These are phyloP conservation scores for Hypsizygus marmoreus DNA, from an alignment of 768 basidiomycete species.

Conservation along the genomic window DNA sequence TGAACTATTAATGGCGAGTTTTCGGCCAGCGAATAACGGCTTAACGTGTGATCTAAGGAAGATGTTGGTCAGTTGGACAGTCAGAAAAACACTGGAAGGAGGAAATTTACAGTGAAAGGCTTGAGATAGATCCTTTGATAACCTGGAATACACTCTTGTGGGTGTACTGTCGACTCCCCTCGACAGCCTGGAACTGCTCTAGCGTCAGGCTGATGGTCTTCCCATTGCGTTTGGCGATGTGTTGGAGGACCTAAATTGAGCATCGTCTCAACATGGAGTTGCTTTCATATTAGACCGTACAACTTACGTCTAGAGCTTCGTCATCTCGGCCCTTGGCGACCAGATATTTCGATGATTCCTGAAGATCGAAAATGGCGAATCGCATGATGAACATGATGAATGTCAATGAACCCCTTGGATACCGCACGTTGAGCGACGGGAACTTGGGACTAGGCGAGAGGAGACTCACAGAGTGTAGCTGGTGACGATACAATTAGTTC, in stretches of 20 bases:
- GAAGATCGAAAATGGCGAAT: constrained; percentile 57
- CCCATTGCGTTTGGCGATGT: constrained; percentile 50
- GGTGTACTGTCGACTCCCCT: constrained; percentile 16
- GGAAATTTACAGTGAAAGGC: constrained; percentile 40
- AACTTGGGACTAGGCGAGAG: background rate
- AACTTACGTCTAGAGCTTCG: constrained; percentile 49
- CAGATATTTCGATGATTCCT: constrained; percentile 65
- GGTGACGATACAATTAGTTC: background rate
- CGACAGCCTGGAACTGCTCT: constrained; percentile 40
- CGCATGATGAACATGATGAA: constrained; percentile 56
- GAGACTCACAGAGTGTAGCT: constrained; percentile 43
- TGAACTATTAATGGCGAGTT: constrained; percentile 45
- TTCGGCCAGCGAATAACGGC: constrained; percentile 48
- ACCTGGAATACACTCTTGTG: constrained; percentile 28
- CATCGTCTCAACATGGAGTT: constrained; percentile 1
- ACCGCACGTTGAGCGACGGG: background rate
- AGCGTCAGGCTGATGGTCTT: constrained; percentile 45
- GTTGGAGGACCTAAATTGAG: constrained; percentile 41
- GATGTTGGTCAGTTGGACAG: background rate
- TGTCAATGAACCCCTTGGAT: constrained; percentile 46
- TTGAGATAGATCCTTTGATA: constrained; percentile 35
- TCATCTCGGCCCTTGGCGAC: constrained; percentile 56
- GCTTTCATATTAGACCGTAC: background rate
- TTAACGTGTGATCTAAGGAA: constrained; percentile 44
- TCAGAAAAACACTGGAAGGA: background rate